Base-by-base conservation (phyloP, 345 rosid genomes). In the Aurinia saxatilis region DNA sequence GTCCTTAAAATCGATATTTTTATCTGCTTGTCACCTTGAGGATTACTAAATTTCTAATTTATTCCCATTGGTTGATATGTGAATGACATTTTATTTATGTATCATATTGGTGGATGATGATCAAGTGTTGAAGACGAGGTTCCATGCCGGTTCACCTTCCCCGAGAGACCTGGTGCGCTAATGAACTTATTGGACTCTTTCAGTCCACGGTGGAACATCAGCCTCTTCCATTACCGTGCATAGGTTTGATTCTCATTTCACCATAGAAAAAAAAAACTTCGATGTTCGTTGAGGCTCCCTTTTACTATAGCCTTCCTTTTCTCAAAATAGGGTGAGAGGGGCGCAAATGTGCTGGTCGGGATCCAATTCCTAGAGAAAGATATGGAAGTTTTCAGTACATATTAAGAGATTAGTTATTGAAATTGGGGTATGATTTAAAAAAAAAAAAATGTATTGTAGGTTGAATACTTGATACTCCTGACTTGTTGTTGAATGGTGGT, bases 171-270 rank as follows among this genome's bases (percentile, higher is more conserved):
- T 15, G 96, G 97, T 57, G 80, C 99, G 52, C 73, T 93, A 60
- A 79, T 90, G 95, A 90, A 87, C 84, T 93, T 90, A 77, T 82
- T 93, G 78, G 84, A 90, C 55, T 47, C 90, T 11, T 86, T 90
- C 70, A 90, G 99, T 82, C 96, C 99, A 2, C 81, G 83, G 10
- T 90, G 99, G 97, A 83, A 93, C 80, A 93, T 93, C 36, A 90
- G 83, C 54, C 80, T 90, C 79, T 90, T 93, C 85, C 97, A 86
- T 74, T 93, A 90, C 80, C 91, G 97, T 55, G 80, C 73, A 62
- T 75, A 92, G 95, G 99, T 87, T 65, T 30, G 77, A 59, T 19
- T 42, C 34, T 25, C 29, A 21, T 38, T 14, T 11, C 36, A 50
- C 30, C 44, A 31, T 11, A 40, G 29, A 42, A 48, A 19, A 33